Evolutionary conservation across 2,329 filamentous ascomycete genomes (phyloP).

Genomic region (Podosphaera xanthii): DNA sequence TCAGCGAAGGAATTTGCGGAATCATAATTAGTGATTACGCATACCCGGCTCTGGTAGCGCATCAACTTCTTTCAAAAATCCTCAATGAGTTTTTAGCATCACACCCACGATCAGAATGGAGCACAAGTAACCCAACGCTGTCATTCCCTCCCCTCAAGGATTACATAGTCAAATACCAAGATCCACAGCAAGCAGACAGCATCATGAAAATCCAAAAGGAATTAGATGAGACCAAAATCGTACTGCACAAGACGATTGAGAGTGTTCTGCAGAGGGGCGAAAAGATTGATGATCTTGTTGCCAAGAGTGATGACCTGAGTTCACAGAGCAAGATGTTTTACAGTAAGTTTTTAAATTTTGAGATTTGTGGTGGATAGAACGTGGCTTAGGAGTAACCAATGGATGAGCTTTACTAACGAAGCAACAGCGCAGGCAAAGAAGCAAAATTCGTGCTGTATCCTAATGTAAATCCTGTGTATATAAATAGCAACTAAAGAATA

Average conservation of each 20-base stretch:
- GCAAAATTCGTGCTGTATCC: conserved; percentile 52
- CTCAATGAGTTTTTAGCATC: conserved; percentile 67
- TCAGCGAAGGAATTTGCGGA: conserved; percentile 50
- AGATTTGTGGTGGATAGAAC: too few relatives aligned
- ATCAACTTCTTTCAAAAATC: conserved; percentile 68
- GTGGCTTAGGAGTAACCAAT: neutral
- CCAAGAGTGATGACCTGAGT: conserved; percentile 79
- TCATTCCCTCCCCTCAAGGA: conserved; percentile 55
- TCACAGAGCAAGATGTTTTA: conserved; percentile 97
- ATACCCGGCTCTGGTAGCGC: conserved; percentile 58
- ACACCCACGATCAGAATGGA: conserved; percentile 49
- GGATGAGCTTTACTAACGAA: conserved; percentile 3
- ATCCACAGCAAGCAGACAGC: conserved; percentile 71
- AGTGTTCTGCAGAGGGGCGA: conserved; percentile 72
- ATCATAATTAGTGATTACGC: conserved; percentile 58
- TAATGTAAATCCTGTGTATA: conserved; percentile 14
- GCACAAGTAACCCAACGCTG: conserved; percentile 28
- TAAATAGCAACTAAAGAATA: too few relatives aligned
- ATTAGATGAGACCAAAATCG: conserved; percentile 91
- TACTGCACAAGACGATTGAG: conserved; percentile 92
- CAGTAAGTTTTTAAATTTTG: conserved; percentile 26
- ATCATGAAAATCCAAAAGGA: conserved; percentile 94
- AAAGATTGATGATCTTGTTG: conserved; percentile 86
- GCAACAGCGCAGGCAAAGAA: conserved; percentile 44
- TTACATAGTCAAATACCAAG: conserved; percentile 41